Evolutionary conservation across 2,329 filamentous ascomycete species (phyloP).

Genomic region (Tolypocladium cylindrosporum): DNA sequence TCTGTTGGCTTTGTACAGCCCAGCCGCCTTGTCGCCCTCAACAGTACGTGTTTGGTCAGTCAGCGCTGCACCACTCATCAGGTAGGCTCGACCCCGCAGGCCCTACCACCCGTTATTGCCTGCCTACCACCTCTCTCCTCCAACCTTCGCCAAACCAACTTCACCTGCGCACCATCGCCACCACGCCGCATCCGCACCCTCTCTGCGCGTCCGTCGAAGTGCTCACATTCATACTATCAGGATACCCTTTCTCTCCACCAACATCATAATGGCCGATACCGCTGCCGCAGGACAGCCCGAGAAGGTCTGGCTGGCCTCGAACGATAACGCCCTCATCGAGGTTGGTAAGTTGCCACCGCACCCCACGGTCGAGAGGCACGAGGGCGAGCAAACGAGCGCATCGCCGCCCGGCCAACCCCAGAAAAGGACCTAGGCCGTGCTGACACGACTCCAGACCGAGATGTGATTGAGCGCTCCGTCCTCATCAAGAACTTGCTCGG

Average conservation of each 20-base stretch:
- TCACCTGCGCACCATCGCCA: background rate
- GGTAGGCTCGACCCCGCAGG: background rate
- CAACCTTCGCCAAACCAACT: background rate
- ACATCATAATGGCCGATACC: conserved; percentile 1
- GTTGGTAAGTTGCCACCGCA: conserved; percentile 29
- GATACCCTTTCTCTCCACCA: background rate
- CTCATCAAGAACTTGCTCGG: conserved; percentile 98
- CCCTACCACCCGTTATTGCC: background rate
- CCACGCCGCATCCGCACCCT: background rate
- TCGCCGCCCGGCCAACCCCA: background rate
- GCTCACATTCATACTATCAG: background rate
- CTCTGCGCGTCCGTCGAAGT: background rate
- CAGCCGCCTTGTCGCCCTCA: background rate
- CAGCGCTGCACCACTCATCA: background rate
- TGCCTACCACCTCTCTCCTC: background rate
- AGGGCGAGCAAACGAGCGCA: background rate
- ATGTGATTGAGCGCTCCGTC: conserved; percentile 82
- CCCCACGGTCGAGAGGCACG: background rate
- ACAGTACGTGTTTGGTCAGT: background rate
- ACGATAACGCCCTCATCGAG: conserved; percentile 36
- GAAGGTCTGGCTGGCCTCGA: conserved; percentile 41
- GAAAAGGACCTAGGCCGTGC: conserved; percentile 2
- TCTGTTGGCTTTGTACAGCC: background rate
- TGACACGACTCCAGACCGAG: conserved; percentile 48
- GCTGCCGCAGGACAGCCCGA: conserved; percentile 6